These are phyloP conservation scores for Solanum gandarillasii DNA, from an alignment of 257 asterid genomes.

Conservation along the genomic window DNA sequence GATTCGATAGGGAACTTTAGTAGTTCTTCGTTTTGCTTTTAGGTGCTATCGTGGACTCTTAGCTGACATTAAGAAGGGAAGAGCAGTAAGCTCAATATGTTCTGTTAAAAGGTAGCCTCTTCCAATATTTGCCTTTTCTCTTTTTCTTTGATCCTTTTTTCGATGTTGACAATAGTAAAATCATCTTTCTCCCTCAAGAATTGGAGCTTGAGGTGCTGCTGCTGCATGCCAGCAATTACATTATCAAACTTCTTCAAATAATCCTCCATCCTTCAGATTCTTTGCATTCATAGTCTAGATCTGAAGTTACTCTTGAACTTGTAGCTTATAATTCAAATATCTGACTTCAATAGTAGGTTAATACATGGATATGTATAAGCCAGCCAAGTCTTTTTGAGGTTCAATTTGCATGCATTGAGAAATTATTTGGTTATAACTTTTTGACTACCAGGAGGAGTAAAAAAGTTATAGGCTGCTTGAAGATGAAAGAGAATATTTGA, in stretches of 20 bases:
- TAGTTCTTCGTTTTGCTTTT: too few species aligned
- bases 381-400: background rate
- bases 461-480: too few species aligned
- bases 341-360: background rate
- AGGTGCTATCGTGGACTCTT: too few species aligned
- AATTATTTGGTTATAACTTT: too few species aligned
- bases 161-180: background rate
- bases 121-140: background rate
- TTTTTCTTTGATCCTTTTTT: background rate
- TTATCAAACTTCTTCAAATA: background rate
- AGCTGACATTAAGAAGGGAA: background rate
- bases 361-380: background rate
- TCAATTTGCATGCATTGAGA: background rate
- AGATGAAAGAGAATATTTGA: too few species aligned
- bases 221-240: too few species aligned
- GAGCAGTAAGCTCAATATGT: background rate
- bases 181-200: background rate
- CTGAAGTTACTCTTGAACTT: background rate
- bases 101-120: background rate
- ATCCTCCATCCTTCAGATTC: background rate
- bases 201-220: background rate
- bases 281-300: background rate
- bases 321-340: background rate
- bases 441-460: too few species aligned
- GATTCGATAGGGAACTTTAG: too few species aligned